Percentiles rank a stretch among this genome's conserved stretches.
Evolutionary conservation across 768 basidiomycete genomes (phyloP).

Genomic region (Auriscalpium microsporum): DNA sequence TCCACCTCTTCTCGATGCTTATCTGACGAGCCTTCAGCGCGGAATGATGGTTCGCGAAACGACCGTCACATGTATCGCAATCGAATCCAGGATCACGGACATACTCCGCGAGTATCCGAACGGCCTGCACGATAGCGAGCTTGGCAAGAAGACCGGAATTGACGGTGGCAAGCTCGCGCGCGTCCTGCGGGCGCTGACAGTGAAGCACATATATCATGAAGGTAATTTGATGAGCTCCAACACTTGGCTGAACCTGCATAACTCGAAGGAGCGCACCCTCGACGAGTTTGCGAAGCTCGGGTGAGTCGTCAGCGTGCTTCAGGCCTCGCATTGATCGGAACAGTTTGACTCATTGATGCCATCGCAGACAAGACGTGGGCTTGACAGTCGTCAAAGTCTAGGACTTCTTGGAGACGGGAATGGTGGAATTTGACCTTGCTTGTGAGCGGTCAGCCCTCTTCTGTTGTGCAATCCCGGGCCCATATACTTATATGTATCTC

Average conservation of each 20-base stretch:
- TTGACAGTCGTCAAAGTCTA: conserved; percentile 31
- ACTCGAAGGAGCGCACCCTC: conserved; percentile 36
- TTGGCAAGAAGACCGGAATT: conserved; percentile 24
- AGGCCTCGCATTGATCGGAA: neutral
- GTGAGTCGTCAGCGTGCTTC: neutral
- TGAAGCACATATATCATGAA: conserved; percentile 34
- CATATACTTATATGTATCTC: too few species aligned
- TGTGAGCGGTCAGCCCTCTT: too few species aligned
- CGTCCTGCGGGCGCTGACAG: conserved; percentile 31
- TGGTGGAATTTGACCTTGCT: conserved; percentile 21
- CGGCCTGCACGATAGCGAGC: conserved; percentile 28
- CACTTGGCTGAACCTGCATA: conserved; percentile 23
- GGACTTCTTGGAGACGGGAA: conserved; percentile 26
- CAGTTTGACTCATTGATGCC: neutral
- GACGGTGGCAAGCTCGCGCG: conserved; percentile 30
- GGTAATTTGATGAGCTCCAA: conserved; percentile 14
- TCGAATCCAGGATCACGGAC: conserved; percentile 31
- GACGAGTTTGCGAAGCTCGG: conserved; percentile 32
- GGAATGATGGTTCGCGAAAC: conserved; percentile 1
- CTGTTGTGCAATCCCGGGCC: too few species aligned
- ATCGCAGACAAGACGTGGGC: conserved; percentile 16
- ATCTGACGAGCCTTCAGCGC: neutral
- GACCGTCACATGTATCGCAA: conserved; percentile 26
- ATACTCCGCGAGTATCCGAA: conserved; percentile 27
- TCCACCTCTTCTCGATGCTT: neutral